phyloP scores from a whole-genome alignment of 2,329 filamentous ascomycete genomes.

The Xylariaceae sp. region DNA sequence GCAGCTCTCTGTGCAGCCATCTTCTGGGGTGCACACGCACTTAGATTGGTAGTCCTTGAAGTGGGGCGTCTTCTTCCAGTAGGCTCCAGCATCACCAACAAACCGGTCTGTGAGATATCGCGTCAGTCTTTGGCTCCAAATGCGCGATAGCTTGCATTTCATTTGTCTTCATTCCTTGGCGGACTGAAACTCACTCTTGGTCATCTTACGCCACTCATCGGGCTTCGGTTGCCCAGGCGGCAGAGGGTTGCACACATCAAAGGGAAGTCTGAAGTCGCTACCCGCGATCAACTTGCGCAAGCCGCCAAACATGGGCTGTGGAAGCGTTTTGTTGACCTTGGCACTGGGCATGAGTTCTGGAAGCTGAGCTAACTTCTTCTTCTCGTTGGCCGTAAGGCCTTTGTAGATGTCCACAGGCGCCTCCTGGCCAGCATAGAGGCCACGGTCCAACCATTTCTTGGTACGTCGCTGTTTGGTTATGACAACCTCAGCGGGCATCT shows the following conservation, averaged over 20 bases:
- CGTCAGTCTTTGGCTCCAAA: conserved; percentile 17
- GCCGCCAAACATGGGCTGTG: conserved; percentile 74
- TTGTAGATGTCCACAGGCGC: conserved; percentile 42
- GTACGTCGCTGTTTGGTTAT: conserved; percentile 40
- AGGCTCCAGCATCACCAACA: conserved; percentile 72
- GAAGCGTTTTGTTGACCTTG: conserved; percentile 56
- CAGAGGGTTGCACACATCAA: conserved; percentile 82
- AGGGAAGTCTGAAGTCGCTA: conserved; percentile 84
- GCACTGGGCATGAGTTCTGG: conserved; percentile 43
- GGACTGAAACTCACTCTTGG: conserved; percentile 65
- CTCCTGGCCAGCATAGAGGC: conserved; percentile 82
- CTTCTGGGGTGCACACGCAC: conserved; percentile 73
- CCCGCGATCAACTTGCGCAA: conserved; percentile 66
- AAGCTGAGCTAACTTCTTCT: conserved; percentile 44
- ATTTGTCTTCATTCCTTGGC: no score
- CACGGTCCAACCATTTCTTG: conserved; percentile 78
- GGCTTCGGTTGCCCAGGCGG: conserved; percentile 85
- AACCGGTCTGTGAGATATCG: conserved; percentile 68
- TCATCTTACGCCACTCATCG: conserved; percentile 87
- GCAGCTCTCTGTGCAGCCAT: conserved; percentile 83
- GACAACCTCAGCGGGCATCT: conserved; percentile 8
- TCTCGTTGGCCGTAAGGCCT: conserved; percentile 46
- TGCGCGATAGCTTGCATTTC: no score
- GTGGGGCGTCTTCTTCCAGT: conserved; percentile 76
- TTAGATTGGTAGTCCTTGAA: conserved; percentile 70